A percentile compares a stretch with the other conserved stretches of the same genome.
Evolutionary conservation across 1,139 yeast genomes (phyloP).

Genomic region (Sugiyamaella sp.): DNA sequence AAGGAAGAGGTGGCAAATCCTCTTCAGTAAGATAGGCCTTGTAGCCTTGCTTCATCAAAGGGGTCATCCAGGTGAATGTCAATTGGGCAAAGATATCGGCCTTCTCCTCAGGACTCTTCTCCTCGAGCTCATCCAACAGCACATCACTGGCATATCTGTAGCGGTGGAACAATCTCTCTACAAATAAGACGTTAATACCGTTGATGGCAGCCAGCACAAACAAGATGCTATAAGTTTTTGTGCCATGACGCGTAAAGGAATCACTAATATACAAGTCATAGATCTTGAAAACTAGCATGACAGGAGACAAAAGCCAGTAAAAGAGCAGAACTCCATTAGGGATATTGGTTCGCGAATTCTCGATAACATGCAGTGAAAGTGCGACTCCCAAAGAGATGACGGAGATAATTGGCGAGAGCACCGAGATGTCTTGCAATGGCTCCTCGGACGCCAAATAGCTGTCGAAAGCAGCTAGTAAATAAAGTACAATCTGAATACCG

Average conservation of each 20-base stretch:
- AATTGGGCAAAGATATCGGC: constrained; percentile 83
- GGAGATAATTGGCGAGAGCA: constrained; percentile 48
- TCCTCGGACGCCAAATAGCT: constrained; percentile 33
- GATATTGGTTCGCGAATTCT: constrained; percentile 62
- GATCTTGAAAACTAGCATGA: constrained; percentile 48
- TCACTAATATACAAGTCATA: constrained; percentile 56
- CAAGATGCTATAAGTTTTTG: constrained; percentile 39
- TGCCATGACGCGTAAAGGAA: constrained; percentile 33
- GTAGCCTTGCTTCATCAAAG: constrained; percentile 85
- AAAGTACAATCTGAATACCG: constrained; percentile 46
- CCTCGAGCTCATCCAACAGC: constrained; percentile 43
- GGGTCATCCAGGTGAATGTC: constrained; percentile 92
- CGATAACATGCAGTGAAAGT: constrained; percentile 65
- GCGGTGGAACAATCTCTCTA: constrained; percentile 59
- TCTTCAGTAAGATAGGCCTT: constrained; percentile 67
- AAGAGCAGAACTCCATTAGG: constrained; percentile 72
- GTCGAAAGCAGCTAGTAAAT: constrained; percentile 38
- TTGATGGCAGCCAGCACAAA: constrained; percentile 54
- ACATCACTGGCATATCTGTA: constrained; percentile 49
- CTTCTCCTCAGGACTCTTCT: constrained; percentile 66
- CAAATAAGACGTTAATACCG: constrained; percentile 52
- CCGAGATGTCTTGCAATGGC: constrained; percentile 46
- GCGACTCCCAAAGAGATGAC: constrained; percentile 54
- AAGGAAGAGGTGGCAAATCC: constrained; percentile 83
- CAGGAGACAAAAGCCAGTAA: constrained; percentile 69